These are phyloP conservation scores for Aspergillus bombycis DNA, from an alignment of 2,329 filamentous ascomycete genomes.

Conservation along the genomic window DNA sequence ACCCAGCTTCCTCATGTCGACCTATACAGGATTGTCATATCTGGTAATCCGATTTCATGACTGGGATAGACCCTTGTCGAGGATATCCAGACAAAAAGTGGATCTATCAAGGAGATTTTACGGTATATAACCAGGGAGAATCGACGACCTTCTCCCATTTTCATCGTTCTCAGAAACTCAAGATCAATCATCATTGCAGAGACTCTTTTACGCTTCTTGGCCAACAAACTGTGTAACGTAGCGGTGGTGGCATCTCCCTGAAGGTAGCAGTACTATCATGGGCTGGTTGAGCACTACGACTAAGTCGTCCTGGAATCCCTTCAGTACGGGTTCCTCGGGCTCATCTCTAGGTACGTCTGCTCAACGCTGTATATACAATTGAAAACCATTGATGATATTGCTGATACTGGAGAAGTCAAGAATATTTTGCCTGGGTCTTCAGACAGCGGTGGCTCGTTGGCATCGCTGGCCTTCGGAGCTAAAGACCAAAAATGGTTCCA, in stretches of 20 bases:
- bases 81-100: neutral
- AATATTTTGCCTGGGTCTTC: neutral
- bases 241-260: neutral
- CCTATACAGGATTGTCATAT: neutral
- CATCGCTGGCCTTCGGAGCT: neutral
- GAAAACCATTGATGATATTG: neutral
- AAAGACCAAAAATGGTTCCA: neutral
- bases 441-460: neutral
- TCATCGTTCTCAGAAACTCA: neutral
- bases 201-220: neutral
- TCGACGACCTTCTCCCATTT: neutral
- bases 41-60: neutral
- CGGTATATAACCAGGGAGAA: neutral
- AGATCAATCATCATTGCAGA: neutral
- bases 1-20: neutral
- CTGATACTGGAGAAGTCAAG: neutral
- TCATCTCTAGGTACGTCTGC: neutral
- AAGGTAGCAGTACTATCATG: neutral
- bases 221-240: neutral
- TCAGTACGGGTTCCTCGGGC: constrained; percentile 1
- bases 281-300: neutral
- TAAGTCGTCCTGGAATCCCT: neutral
- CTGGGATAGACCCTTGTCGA: neutral
- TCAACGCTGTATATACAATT: neutral
- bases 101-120: neutral